phyloP scores from a whole-genome alignment of 257 asterid species.

The Solanum pinnatisectum region DNA sequence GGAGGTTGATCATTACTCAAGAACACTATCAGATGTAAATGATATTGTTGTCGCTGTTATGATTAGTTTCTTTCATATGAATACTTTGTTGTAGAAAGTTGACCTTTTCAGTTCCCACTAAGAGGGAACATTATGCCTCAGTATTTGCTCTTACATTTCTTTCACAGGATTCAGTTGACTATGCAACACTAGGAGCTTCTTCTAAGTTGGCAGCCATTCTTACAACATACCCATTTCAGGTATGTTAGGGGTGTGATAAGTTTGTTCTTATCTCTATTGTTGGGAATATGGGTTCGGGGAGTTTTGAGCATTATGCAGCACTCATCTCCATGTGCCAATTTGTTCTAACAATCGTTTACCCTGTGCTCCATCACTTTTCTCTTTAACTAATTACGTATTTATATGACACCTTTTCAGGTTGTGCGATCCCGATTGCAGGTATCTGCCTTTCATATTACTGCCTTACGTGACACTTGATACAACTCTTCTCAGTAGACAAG shows the following conservation, averaged over 20 bases:
- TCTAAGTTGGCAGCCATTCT: slow-evolving; percentile 78
- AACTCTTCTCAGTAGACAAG: not conserved
- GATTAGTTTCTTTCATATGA: not conserved
- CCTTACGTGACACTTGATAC: not conserved
- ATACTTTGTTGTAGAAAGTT: not conserved
- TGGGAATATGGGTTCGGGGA: not conserved
- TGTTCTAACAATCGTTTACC: not conserved
- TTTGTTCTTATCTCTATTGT: not conserved
- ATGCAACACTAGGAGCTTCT: slow-evolving; percentile 78
- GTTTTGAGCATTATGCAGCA: not conserved
- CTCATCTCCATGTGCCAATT: not conserved
- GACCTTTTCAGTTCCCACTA: not conserved
- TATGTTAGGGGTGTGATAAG: not conserved
- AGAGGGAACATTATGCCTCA: not conserved
- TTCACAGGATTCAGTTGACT: slow-evolving; percentile 73
- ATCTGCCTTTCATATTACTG: not conserved
- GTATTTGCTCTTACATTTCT: not conserved
- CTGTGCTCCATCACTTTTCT: not conserved
- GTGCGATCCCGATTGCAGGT: slow-evolving; percentile 97
- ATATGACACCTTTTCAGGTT: slow-evolving; percentile 42
- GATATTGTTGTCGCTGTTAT: not conserved
- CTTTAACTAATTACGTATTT: slow-evolving; percentile 5
- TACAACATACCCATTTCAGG: slow-evolving; percentile 91
- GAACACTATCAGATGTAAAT: not conserved
- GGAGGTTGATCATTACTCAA: not conserved